Base-by-base conservation (phyloP, 2,329 filamentous ascomycete genomes). In the Aspergillus phoenicis region DNA sequence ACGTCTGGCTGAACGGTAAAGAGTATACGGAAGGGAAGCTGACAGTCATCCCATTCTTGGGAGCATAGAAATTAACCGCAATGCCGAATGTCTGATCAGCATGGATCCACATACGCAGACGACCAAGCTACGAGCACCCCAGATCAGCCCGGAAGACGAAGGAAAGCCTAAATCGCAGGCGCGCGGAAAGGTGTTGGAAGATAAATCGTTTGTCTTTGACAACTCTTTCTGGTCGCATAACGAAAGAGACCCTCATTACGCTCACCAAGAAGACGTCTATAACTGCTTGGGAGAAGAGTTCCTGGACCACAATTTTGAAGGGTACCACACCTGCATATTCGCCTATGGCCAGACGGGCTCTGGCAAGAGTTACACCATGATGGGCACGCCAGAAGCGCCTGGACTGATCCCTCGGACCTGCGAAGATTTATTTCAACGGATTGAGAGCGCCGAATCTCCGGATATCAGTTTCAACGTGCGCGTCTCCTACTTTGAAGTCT, bases 241-340 rank as follows among this genome's bases (percentile, higher is more conserved):
- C 74, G 84, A 84, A 59, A 77, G 82, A 26, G 93, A 97, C 73
- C 81, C 87, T 33, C 91, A 97, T 78, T 99, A 97, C 74, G 93
- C 95, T 3, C 85, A 89, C 63, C 95, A 99, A 75, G 91, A 93
- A 70, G 91, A 97, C 71, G 90, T 99, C 59, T 98, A 99, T 82
- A 91, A 95, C 72, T 90, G 90, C 61, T 85, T 99, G 24, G 95
- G 95, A 58, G 93, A 97, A 76, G 95, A 98, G 73, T 98, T 99
- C 68, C 85, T 99, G 64, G 95, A 99, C 77, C 95, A 99, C 84
- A 99, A 99, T 80, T 99, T 99, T 71, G 93, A 97, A 74, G 95
- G 95, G 65, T 99, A 99, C 80, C 94, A 99, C 78, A 99, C 95
- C 0, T 99, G 95, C 77, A 99, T 99, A 68, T 98, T 99, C 74